phyloP scores from a whole-genome alignment of 75 land plant genomes.

The Adiantum capillusveneris region DNA sequence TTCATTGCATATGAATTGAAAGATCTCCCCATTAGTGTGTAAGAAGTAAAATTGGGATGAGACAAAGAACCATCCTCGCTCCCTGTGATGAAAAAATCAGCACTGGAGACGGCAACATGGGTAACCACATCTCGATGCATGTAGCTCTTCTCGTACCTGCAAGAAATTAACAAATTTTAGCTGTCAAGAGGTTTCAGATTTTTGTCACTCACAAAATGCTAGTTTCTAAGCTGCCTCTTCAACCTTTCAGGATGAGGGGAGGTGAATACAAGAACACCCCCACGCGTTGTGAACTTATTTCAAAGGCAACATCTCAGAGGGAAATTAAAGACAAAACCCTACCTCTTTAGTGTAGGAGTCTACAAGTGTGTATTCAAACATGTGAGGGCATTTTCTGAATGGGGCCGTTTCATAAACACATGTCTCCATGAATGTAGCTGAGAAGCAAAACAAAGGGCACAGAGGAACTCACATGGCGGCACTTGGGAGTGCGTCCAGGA shows the following conservation, averaged over 20 bases:
- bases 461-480: slow-evolving; percentile 67
- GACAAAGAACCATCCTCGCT: slow-evolving; percentile 67
- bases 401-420: neutral
- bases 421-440: neutral
- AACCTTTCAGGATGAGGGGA: no score
- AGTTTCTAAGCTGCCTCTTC: no score
- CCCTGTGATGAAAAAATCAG: slow-evolving; percentile 98
- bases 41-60: no score
- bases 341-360: neutral
- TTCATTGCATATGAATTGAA: no score
- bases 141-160: slow-evolving; percentile 98
- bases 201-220: no score
- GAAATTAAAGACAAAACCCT: no score
- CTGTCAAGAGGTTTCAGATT: no score
- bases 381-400: neutral
- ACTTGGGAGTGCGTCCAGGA: slow-evolving; percentile 81
- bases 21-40: no score
- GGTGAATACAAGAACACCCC: no score
- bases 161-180: no score
- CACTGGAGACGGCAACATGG: slow-evolving; percentile 82
- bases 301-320: no score
- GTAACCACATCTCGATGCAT: slow-evolving; percentile 99
- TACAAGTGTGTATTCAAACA: neutral
- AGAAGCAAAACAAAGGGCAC: neutral
- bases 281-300: no score